Base-by-base conservation (phyloP, 371 early-diverging fungal species). In the Mucor sp. region DNA sequence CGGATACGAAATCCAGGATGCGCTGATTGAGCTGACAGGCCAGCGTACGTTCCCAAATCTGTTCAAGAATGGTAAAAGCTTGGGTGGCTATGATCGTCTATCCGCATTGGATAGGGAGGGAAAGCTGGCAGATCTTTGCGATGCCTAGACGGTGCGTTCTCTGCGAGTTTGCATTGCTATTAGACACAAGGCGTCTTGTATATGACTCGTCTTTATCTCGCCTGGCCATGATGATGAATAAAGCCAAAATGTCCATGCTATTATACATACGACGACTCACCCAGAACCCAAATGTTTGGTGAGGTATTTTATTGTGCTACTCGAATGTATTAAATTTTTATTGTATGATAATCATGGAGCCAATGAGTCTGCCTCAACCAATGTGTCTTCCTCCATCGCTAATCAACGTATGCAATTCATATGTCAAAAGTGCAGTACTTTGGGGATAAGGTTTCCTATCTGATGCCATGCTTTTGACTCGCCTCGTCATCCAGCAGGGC, bases 1-100 rank as follows among this genome's bases (percentile, higher is more conserved):
- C 57, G 65, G 61, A 9, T 37, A 60, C 41, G 68, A 66, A 27
- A 71, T 83, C n/a, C 75, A 82, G 57, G 43, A 60, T 32, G 73
- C 78, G 11, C 59, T 85, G 12, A 63, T 44, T 28, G 61, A 74
- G 19, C 27, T 76, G 8, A 73, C 84, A n/a, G 75, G 74, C 19
- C 72, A 68, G 55, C 43, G 39, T 19, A 85, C 85, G 19, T 82
- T 83, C 60, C 85, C 85, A 6, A 80, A 83, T 53, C 6, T 83
- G 0, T 85, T 83, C 60, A 63, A 81, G 4, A 41, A 72, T 65
- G 81, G 84, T 14, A 61, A 64, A 53, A 75, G 76, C n/a, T 66
- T 83, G 33, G 85, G 85, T 35, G 85, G 85, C 9, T 77, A 71
- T 19, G 79, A 83, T 62, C 73, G 72, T 27, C 25, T 85, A 17